Conservation (phyloP, 2,329 filamentous ascomycete genomes). For the Helotiales sp. region DNA sequence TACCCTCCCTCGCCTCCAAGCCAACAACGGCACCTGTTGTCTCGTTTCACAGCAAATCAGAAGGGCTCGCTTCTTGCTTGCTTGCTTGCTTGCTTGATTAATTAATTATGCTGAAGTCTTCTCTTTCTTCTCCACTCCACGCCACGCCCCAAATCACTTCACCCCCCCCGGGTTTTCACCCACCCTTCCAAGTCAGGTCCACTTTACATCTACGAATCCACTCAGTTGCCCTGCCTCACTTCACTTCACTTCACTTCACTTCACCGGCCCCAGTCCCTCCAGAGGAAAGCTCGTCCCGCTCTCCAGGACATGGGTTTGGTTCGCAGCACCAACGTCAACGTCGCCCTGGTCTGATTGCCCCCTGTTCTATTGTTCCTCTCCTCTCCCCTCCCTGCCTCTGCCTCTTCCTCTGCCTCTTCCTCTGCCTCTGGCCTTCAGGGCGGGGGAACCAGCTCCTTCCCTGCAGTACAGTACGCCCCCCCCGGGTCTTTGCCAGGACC, state of each 20-base stretch:
- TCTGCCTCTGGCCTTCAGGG: slow-evolving; percentile 4
- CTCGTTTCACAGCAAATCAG: slow-evolving; percentile 11
- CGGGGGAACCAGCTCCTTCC: not conserved
- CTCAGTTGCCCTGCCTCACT: not conserved
- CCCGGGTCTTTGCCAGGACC: slow-evolving; percentile 9
- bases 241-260: slow-evolving; percentile 9
- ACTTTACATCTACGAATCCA: slow-evolving; percentile 2
- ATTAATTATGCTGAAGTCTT: not conserved
- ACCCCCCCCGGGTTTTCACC: too few species aligned
- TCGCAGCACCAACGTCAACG: slow-evolving; percentile 10
- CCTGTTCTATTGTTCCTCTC: too few species aligned
- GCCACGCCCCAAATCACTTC: too few species aligned
- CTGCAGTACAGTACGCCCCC: not conserved
- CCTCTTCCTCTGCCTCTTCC: not conserved
- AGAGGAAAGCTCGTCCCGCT: not conserved
- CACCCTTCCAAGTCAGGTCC: not conserved
- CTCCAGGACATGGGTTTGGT: slow-evolving; percentile 12
- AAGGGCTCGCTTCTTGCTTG: not conserved
- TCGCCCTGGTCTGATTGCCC: slow-evolving; percentile 2
- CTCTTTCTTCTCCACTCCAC: not conserved
- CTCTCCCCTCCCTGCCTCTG: not conserved
- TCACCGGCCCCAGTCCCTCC: slow-evolving; percentile 6
- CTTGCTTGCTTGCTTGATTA: not conserved
- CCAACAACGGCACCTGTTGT: not conserved
- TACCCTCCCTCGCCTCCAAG: too few species aligned